Evolutionary conservation across 1,139 yeast genomes (phyloP), one percentile per base, ranked within the genome.

Genomic region (Scheffersomyces cryptocercus): DNA sequence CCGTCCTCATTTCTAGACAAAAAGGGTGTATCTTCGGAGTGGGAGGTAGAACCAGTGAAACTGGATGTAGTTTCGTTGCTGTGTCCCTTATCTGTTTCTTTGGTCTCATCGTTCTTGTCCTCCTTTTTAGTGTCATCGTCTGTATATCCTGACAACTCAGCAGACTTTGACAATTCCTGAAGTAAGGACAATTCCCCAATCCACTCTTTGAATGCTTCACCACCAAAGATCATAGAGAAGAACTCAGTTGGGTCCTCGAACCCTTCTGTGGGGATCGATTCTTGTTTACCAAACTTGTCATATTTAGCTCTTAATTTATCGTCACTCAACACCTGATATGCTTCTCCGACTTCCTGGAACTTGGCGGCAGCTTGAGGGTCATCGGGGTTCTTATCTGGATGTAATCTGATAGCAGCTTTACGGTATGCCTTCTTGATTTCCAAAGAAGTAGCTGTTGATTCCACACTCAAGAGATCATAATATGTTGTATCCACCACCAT

Each of bases 401-500:
- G 99, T 50, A 90, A 85, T 46, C 70, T 75, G 62, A 93, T 84
- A 7, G 98, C 98, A 59, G 85, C 84, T 64, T 85, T 86, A 49
- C 99, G 77, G 67, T 93, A 93, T 0, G 97, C 97, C 64, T 88
- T 89, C 65, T 93, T 95, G 65, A 93, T 91, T 45, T 89, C 96
- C 28, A 82, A 73, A 5, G 86, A 81, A 1, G 91, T 81, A 33
- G 99, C 98, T 26, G 79, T 81, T 4, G 85, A 75, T 35, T 68
- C 52, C 30, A 95, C 76, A 15, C 81, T 88, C 49, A 93, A 73
- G 31, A 84, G 63, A 54, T 93, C 98, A 62, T 93, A 93, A 68
- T 91, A 93, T 12, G 84, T 77, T 0, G 97, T 88, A 59, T 93
- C 99, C 40, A 87, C 95, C n/a, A 88, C 98, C 96, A 89, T 90